Evolutionary conservation across 1,284 basidiomycete genomes (phyloP).

Genomic region (Fereydounia khargensis): DNA sequence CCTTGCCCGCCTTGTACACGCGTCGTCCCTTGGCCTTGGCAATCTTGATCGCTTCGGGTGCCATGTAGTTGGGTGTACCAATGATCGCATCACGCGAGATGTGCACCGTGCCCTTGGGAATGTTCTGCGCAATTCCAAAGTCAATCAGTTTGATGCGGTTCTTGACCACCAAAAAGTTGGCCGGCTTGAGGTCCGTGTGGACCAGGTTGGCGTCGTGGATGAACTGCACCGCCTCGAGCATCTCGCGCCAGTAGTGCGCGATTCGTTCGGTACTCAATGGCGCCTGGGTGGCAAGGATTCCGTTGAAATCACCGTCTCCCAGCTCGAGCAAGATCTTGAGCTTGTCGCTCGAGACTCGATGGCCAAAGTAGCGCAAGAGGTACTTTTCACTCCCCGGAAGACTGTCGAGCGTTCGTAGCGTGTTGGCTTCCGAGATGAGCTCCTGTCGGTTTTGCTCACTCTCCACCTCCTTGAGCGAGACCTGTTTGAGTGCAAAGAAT

Average conservation of each 20-base stretch:
- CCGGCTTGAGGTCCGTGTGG: conserved; percentile 55
- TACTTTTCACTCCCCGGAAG: conserved; percentile 46
- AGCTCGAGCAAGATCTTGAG: conserved; percentile 55
- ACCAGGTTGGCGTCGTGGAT: conserved; percentile 54
- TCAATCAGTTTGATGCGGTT: conserved; percentile 89
- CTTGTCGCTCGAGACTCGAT: conserved; percentile 43
- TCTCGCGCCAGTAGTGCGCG: conserved; percentile 50
- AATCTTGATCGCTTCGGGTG: conserved; percentile 55
- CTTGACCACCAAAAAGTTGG: conserved; percentile 74
- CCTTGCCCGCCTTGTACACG: conserved; percentile 58
- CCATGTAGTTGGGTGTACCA: conserved; percentile 58
- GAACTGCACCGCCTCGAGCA: conserved; percentile 57
- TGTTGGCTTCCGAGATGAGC: conserved; percentile 52
- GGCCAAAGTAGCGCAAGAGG: conserved; percentile 54
- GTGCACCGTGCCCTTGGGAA: conserved; percentile 59
- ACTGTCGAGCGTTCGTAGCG: conserved; percentile 43
- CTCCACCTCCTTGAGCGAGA: conserved; percentile 51
- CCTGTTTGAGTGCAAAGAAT: conserved; percentile 55
- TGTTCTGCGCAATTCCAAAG: conserved; percentile 91
- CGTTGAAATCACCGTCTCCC: conserved; percentile 52
- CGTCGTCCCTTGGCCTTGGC: conserved; percentile 47
- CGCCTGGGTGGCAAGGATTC: conserved; percentile 32
- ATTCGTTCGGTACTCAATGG: conserved; percentile 38
- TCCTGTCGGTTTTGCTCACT: conserved; percentile 47
- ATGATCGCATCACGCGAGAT: conserved; percentile 55